Percentiles rank a stretch among this genome's conserved stretches.
These are phyloP conservation scores for Syzygium jambos DNA, from an alignment of 345 rosid species.

Conservation along the genomic window DNA sequence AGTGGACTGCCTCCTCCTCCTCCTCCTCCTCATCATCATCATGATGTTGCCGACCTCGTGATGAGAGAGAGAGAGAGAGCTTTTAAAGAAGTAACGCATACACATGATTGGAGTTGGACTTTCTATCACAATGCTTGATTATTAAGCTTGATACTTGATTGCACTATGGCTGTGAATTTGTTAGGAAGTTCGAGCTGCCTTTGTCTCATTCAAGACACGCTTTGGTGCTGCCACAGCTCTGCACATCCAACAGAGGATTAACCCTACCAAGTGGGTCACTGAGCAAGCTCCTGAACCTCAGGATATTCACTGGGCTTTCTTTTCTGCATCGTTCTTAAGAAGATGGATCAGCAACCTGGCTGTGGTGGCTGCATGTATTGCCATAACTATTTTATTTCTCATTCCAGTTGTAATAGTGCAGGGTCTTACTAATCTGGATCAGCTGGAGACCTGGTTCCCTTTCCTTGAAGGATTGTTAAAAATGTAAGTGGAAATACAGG, in stretches of 20 bases:
- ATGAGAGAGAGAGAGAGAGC: neutral
- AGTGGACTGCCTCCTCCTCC: no score
- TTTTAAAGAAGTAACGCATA: neutral
- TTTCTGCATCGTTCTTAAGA: constrained; percentile 66
- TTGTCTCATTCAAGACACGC: constrained; percentile 80
- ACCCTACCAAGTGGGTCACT: constrained; percentile 86
- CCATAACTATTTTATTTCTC: constrained; percentile 61
- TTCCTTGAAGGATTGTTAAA: constrained; percentile 54
- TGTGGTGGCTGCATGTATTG: constrained; percentile 39
- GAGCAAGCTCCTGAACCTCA: constrained; percentile 83
- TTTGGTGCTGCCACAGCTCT: constrained; percentile 70
- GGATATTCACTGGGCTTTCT: constrained; percentile 88
- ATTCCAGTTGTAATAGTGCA: constrained; percentile 77
- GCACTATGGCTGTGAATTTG: neutral
- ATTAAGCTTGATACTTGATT: neutral
- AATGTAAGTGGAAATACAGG: constrained; percentile 40
- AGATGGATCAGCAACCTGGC: constrained; percentile 65
- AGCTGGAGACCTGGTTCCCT: constrained; percentile 73
- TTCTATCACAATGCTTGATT: neutral
- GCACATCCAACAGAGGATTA: constrained; percentile 67
- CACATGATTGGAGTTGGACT: neutral
- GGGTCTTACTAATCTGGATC: constrained; percentile 84
- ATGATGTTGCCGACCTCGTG: no score
- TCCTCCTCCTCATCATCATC: no score
- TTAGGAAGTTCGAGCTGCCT: constrained; percentile 88